A percentile compares a stretch with the other conserved stretches of the same genome.
These are phyloP conservation scores for Tinospora cordifolia DNA, from an alignment of 164 flowering plant species.

Conservation along the genomic window DNA sequence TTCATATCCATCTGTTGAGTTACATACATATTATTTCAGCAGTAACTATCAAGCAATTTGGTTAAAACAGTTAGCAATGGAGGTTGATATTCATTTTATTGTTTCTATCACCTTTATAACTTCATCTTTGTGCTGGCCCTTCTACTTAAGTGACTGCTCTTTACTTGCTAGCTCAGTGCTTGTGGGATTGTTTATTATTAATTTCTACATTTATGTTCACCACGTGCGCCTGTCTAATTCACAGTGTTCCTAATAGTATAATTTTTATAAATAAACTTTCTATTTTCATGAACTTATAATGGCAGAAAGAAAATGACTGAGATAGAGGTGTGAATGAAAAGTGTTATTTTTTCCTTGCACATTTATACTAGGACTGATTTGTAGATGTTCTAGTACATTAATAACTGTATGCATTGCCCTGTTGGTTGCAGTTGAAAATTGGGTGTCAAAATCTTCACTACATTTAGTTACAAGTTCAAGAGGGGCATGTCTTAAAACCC, in stretches of 20 bases:
- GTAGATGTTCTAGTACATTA: no score
- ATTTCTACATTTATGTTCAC: not conserved
- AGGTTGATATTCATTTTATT: not conserved
- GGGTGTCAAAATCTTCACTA: no score
- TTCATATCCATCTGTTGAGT: not conserved
- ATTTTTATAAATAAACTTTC: not conserved
- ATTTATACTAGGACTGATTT: no score
- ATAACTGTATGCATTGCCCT: no score
- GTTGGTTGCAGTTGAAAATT: no score
- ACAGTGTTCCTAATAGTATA: not conserved
- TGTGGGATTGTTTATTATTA: not conserved
- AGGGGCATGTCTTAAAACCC: no score
- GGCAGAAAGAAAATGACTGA: not conserved
- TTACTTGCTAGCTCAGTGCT: not conserved
- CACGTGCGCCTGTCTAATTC: slow-evolving; percentile 2
- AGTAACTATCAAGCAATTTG: not conserved
- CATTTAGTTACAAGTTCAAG: no score
- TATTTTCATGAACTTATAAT: not conserved
- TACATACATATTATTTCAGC: not conserved
- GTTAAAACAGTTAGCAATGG: not conserved
- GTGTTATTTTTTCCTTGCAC: no score
- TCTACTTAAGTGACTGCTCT: not conserved
- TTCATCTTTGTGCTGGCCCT: no score
- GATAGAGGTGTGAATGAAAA: not conserved
- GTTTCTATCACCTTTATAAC: not conserved